A percentile compares a stretch with the other conserved stretches of the same genome.
These are phyloP conservation scores for Exidia glandulosa DNA, from an alignment of 768 basidiomycete species.

Conservation along the genomic window DNA sequence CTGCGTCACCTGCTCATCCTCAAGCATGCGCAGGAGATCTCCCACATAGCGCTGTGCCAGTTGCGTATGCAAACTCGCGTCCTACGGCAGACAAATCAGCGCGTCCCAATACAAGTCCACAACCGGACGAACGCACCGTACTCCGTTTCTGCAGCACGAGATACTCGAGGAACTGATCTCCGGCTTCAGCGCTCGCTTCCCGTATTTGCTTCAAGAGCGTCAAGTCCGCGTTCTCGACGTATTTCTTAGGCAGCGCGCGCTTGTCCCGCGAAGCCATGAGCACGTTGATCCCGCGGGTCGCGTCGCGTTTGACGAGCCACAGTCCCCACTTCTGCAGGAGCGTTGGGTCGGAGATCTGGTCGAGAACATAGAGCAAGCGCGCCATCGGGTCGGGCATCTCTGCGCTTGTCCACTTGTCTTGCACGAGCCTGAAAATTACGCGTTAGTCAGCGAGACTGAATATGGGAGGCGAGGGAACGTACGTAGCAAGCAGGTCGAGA, in stretches of 20 bases:
- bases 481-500: conserved; percentile 61
- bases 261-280: conserved; percentile 44
- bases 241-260: conserved; percentile 28
- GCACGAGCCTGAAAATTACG: conserved; percentile 38
- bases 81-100: conserved; percentile 24
- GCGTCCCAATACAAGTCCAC: neutral
- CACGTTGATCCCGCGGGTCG: conserved; percentile 68
- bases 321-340: conserved; percentile 66
- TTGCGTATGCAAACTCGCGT: conserved; percentile 52
- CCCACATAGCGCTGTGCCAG: conserved; percentile 48
- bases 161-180: conserved; percentile 67
- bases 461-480: conserved; percentile 15
- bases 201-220: conserved; percentile 44
- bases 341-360: conserved; percentile 43
- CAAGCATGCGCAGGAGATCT: conserved; percentile 38
- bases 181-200: conserved; percentile 47
- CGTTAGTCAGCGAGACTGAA: neutral
- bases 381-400: conserved; percentile 53
- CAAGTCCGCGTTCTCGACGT: conserved; percentile 46
- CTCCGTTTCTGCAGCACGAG: conserved; percentile 61
- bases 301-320: conserved; percentile 65
- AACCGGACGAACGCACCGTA: conserved; percentile 32
- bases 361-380: conserved; percentile 47
- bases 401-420: conserved; percentile 52
- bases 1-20: conserved; percentile 16